Evolutionary conservation across 345 rosid genomes (phyloP).

Genomic region (Melaleuca alternifolia): DNA sequence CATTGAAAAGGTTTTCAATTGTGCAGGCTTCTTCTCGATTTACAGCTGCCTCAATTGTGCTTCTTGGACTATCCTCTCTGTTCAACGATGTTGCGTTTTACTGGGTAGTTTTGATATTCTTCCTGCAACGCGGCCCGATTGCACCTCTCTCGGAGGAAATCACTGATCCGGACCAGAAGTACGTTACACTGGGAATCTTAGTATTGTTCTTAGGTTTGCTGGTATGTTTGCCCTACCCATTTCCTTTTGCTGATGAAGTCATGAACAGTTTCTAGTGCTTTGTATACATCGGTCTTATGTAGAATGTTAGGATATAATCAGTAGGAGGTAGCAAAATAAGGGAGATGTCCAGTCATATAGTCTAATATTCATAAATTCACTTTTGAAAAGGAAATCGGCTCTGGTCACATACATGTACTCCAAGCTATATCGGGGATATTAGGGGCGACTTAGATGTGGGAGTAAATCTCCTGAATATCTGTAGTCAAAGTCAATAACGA

Average conservation of each 20-base stretch:
- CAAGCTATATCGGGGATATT: neutral
- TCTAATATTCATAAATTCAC: neutral
- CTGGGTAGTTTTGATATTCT: constrained; percentile 81
- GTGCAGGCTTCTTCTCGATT: constrained; percentile 66
- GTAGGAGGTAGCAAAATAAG: neutral
- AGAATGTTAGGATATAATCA: neutral
- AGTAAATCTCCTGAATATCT: neutral
- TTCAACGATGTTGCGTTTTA: constrained; percentile 82
- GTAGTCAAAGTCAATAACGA: neutral
- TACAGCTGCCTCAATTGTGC: constrained; percentile 47
- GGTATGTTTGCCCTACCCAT: constrained; percentile 78
- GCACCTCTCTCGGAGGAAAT: constrained; percentile 80
- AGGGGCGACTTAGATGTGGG: neutral
- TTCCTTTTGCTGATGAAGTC: constrained; percentile 52
- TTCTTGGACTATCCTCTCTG: constrained; percentile 70
- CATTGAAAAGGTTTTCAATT: neutral
- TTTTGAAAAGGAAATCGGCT: neutral
- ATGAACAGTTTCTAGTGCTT: constrained; percentile 24
- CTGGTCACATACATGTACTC: neutral
- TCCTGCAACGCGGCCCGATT: constrained; percentile 81
- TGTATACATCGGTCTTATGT: neutral
- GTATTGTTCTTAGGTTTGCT: constrained; percentile 66
- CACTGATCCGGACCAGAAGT: constrained; percentile 51
- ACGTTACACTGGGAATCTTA: constrained; percentile 50
- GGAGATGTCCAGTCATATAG: neutral